Evolutionary conservation across 441 rosid species (phyloP), one percentile per base, ranked within the genome.

Genomic region (Populus hybrid): DNA sequence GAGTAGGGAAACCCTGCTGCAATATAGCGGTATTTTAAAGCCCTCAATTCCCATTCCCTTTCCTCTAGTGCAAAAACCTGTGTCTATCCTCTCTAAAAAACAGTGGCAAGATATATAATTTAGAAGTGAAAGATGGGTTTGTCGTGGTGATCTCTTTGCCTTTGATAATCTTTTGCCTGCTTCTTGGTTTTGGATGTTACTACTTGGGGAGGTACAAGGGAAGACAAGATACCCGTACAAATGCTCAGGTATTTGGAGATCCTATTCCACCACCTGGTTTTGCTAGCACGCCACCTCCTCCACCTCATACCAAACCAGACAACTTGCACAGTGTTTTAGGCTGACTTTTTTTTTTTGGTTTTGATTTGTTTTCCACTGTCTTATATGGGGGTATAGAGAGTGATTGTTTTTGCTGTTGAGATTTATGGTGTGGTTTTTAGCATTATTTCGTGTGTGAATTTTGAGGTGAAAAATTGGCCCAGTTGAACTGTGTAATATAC

Each of bases 61-160:
- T 46, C 11, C 40, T 6, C 73, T 19, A 10, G 40, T 63, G 30
- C 66, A 50, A 1, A 40, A 3, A 9, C 10, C 5, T 14, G 21
- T 67, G 0, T 28, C 34, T 36, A 12, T n/a, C 4, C 66, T 9
- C 26, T 21, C 66, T 9, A 40, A 21, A 3, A 9, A 5, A n/a
- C 19, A 42, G 50, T 21, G 57, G 76, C 10, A 4, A 4, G 32
- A 34, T 36, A 16, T 8, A 0, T 4, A 8, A 0, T 50, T 3
- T 6, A 7, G 30, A 18, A 40, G 5, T 12, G 36, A 26, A 57
- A 85, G 76, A 90, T 90, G 97, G 97, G 97, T 72, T 89, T 88
- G 91, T 91, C 8, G 87, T 91, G 72, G 94, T 89, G 71, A 87
- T 92, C 42, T 91, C 97, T 34, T 84, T 92, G 83, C 95, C 97